Evolutionary conservation across 1,139 yeast genomes (phyloP).

Genomic region (Geotrichum cucujoidarum): DNA sequence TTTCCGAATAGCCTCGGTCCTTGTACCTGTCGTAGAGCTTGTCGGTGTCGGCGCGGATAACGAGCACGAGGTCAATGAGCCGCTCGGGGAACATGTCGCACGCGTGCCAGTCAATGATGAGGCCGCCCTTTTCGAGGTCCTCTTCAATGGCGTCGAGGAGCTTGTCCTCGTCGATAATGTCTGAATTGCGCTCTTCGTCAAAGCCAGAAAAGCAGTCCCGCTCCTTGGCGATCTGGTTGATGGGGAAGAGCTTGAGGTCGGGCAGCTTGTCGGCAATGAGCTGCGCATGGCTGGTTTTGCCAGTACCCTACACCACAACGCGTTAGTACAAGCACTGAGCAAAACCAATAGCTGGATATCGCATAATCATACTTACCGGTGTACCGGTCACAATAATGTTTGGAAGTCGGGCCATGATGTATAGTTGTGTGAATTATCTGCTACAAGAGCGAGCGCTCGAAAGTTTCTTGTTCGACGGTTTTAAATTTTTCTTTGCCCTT

Average conservation of each 20-base stretch:
- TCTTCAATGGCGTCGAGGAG: slow-evolving; percentile 77
- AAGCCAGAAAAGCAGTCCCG: slow-evolving; percentile 74
- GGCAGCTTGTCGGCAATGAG: slow-evolving; percentile 50
- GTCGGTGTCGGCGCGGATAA: slow-evolving; percentile 71
- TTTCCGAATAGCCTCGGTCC: slow-evolving; percentile 63
- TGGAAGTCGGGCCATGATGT: slow-evolving; percentile 41
- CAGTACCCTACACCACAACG: slow-evolving; percentile 79
- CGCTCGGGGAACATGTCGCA: slow-evolving; percentile 94
- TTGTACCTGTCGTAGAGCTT: slow-evolving; percentile 68
- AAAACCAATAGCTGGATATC: background rate
- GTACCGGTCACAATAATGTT: slow-evolving; percentile 93
- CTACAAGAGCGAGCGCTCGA: too few relatives aligned
- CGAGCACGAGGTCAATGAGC: slow-evolving; percentile 86
- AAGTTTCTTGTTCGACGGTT: too few relatives aligned
- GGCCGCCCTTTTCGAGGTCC: slow-evolving; percentile 76
- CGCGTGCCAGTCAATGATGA: slow-evolving; percentile 92
- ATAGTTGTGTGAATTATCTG: too few relatives aligned
- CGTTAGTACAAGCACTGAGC: slow-evolving; percentile 5
- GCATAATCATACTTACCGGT: slow-evolving; percentile 45
- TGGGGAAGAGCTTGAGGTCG: slow-evolving; percentile 54
- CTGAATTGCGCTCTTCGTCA: slow-evolving; percentile 79
- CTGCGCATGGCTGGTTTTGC: slow-evolving; percentile 82
- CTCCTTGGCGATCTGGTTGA: slow-evolving; percentile 79
- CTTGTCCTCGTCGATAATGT: slow-evolving; percentile 89
- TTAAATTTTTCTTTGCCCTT: too few relatives aligned